Percentiles rank a stretch among this genome's conserved stretches.
Evolutionary conservation across 805 yeast genomes (phyloP).

Genomic region (Candida orba): DNA sequence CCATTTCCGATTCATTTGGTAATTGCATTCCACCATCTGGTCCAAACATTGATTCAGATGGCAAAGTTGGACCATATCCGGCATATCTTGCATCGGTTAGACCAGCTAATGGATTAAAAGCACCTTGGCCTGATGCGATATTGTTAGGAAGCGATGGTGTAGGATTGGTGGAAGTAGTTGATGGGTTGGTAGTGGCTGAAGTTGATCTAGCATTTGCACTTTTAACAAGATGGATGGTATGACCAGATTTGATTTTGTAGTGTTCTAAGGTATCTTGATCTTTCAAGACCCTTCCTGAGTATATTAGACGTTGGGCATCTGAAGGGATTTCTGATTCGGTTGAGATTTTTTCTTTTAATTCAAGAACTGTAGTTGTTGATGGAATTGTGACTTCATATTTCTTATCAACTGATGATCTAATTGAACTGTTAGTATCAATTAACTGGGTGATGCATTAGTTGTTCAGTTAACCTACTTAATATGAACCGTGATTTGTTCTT

Average conservation of each 20-base stretch:
- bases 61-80: slow-evolving; percentile 74
- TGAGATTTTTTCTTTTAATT: slow-evolving; percentile 61
- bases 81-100: slow-evolving; percentile 95
- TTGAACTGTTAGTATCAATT: not conserved
- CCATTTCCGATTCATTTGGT: slow-evolving; percentile 67
- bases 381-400: slow-evolving; percentile 61
- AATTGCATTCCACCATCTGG: slow-evolving; percentile 85
- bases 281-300: slow-evolving; percentile 89
- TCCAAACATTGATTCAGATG: slow-evolving; percentile 83
- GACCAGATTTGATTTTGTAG: slow-evolving; percentile 81
- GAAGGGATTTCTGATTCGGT: slow-evolving; percentile 58
- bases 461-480: slow-evolving; percentile 23
- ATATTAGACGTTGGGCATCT: slow-evolving; percentile 81
- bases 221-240: slow-evolving; percentile 84
- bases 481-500: slow-evolving; percentile 15
- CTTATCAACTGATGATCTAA: slow-evolving; percentile 56
- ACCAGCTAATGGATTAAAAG: slow-evolving; percentile 86
- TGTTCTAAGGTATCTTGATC: slow-evolving; percentile 67
- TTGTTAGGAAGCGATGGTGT: slow-evolving; percentile 48
- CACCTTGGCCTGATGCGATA: slow-evolving; percentile 80
- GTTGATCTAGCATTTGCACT: slow-evolving; percentile 50
- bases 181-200: slow-evolving; percentile 15
- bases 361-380: slow-evolving; percentile 49
- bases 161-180: slow-evolving; percentile 13
- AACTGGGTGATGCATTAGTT: no score